Evolutionary conservation across 169 alveolate species (phyloP), one percentile per base, ranked within the genome.

Genomic region (Cryptosporidium baileyi): DNA sequence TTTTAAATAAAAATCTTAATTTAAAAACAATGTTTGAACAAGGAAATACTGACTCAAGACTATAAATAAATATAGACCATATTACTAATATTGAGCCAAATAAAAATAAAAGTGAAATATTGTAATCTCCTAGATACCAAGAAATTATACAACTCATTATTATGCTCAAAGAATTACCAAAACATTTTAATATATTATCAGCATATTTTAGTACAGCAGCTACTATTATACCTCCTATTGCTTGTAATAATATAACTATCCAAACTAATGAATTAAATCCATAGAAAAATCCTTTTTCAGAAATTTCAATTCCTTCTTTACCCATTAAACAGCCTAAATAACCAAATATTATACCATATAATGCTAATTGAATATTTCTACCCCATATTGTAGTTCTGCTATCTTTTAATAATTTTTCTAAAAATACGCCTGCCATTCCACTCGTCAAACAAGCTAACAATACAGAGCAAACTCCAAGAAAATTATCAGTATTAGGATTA

Each of bases 201-300:
- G 95, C 95, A 61, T 92, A 92, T 63, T 92, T 92, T 28, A 92
- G 82, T 36, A 92, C 94, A 0, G 93, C 93, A 11, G 94, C 94
- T 24, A 92, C 93, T 19, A 92, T 89, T 17, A 92, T 90, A n/a
- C 95, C 95, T 9, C 95, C 95, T 15, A 89, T 59, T 3, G 93
- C 93, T 63, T 92, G 91, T 43, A 89, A 45, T 9, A 79, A 54
- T n/a, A 89, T 80, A 32, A 81, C 91, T 40, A 60, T 32, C 93
- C 93, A 88, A 2, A 65, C 89, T 15, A 88, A n/a, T 15, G 80
- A 28, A 43, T 52, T 89, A 89, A 88, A 91, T 13, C 93, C 93
- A 28, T 89, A 88, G 61, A 91, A 85, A 38, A 91, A 89, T 6
- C 94, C 94, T 32, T 52, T 30, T 8, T 52, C 43, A 13, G 60